Percentiles rank a stretch among this genome's conserved stretches.
Evolutionary conservation across 208 protist genomes (phyloP).

Genomic region (Endotrypanum monterogeii): DNA sequence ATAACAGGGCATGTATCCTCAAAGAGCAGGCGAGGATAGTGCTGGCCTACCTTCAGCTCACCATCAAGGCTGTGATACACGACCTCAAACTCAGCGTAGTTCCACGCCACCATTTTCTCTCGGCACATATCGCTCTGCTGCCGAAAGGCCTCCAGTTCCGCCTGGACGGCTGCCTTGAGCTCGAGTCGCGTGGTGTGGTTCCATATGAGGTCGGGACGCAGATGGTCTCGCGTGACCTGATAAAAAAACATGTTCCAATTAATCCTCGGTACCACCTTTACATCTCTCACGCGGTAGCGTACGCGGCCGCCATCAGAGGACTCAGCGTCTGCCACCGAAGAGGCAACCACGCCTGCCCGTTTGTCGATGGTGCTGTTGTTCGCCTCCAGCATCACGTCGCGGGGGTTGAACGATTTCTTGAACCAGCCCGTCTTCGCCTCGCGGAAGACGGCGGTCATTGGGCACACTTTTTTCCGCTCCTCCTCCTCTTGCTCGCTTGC

Average conservation of each 20-base stretch:
- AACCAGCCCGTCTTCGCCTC: constrained; percentile 78
- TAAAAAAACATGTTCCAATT: constrained; percentile 94
- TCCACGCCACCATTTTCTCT: constrained; percentile 80
- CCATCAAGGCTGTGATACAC: constrained; percentile 84
- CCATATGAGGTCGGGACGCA: constrained; percentile 93
- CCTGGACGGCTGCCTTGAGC: constrained; percentile 82
- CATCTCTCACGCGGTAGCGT: constrained; percentile 41
- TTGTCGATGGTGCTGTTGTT: constrained; percentile 7
- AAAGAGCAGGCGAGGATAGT: constrained; percentile 91
- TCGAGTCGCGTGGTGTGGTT: constrained; percentile 92
- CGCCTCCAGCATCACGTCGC: constrained; percentile 27
- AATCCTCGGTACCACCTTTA: constrained; percentile 65
- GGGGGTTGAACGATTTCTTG: constrained; percentile 80
- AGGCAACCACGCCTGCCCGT: neutral
- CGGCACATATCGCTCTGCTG: constrained; percentile 43
- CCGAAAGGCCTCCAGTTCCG: constrained; percentile 77
- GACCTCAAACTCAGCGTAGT: constrained; percentile 94
- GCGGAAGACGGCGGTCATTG: constrained; percentile 56
- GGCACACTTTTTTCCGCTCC: constrained; percentile 49
- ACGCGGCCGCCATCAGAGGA: constrained; percentile 23
- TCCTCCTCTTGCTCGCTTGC: constrained; percentile 59
- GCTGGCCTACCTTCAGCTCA: constrained; percentile 89
- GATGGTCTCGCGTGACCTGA: constrained; percentile 83
- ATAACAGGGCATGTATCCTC: constrained; percentile 73
- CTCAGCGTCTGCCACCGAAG: neutral